phyloP scores from a whole-genome alignment of 225 moss, liverwort and hornwort species.

The Rhytidiadelphus loreus region DNA sequence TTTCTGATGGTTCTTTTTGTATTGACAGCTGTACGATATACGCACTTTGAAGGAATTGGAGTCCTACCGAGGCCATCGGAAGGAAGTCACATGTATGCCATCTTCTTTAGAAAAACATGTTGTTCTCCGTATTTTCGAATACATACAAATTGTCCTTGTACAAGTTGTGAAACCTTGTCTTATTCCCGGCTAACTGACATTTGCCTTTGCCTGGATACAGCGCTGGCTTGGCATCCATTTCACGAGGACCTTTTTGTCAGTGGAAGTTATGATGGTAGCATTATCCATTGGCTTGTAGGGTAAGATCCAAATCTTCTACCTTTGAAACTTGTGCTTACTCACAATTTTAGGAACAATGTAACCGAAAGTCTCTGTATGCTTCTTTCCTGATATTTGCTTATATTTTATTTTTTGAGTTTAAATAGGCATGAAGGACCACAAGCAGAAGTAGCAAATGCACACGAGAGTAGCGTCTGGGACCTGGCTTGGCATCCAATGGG shows the following conservation, averaged over 20 bases:
- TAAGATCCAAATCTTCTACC: background rate
- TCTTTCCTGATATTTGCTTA: background rate
- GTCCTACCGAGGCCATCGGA: slow-evolving; percentile 92
- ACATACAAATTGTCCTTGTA: background rate
- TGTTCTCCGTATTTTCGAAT: background rate
- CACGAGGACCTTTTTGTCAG: slow-evolving; percentile 99
- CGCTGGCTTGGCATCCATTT: slow-evolving; percentile 99
- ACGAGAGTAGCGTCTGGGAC: slow-evolving; percentile 99
- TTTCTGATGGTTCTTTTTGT: slow-evolving; percentile 5
- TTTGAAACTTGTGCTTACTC: background rate
- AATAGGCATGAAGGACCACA: slow-evolving; percentile 84
- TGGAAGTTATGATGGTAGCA: slow-evolving; percentile 98
- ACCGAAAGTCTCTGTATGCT: background rate
- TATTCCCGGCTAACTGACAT: background rate
- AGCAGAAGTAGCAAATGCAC: slow-evolving; percentile 96
- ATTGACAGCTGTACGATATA: slow-evolving; percentile 84
- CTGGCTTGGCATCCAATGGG: slow-evolving; percentile 99
- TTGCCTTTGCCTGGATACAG: slow-evolving; percentile 21
- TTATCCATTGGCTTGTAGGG: slow-evolving; percentile 99
- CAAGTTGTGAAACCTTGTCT: background rate
- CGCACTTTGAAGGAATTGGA: slow-evolving; percentile 93
- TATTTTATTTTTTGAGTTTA: background rate
- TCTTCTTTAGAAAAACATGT: background rate
- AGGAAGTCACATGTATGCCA: slow-evolving; percentile 82
- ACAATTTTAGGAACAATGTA: background rate